Base-by-base conservation (phyloP, 192 early-diverging fungal genomes). In the Backusella tuberculispora region DNA sequence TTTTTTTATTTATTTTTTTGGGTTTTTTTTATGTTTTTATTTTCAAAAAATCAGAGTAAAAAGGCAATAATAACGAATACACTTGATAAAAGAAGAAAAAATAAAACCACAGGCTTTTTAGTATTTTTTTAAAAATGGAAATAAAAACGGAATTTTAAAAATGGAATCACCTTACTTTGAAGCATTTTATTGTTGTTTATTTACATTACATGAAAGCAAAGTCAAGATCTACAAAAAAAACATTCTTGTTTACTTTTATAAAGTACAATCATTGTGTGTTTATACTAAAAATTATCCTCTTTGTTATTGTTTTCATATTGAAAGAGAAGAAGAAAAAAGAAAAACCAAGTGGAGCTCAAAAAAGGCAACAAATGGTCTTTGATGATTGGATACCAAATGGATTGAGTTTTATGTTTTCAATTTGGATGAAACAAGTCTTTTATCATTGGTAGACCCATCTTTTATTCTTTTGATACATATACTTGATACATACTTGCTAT, bases 351-450 rank as follows among this genome's bases (percentile, higher is more conserved):
- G 53, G 53, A 60, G 53, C 53, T 60, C 53, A 29, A 60, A 60
- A 34, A 60, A 60, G 53, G 53, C 19, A 60, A 60, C 53, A 60
- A 60, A 60, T 60, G 53, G 21, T 10, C 53, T 12, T 60, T 8
- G 7, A 12, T 60, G 53, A 60, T 60, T 60, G 53, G 53, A 60
- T 60, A 60, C 53, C 53, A 26, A 26, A 24, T 60, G 9, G 10
- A 60, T 60, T 60, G 53, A 60, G 53, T 60, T 60, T 60, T 60
- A 60, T 60, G 21, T 26, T 60, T 60, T 60, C 53, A 60, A 60
- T 60, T 60, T 60, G 53, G 53, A 60, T 60, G 53, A 60, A 60
- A 60, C 53, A 12, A 21, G 10, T 12, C 21, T 13, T 12, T 26
- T 8, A 1, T 12, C 21, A 60, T 60, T 60, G 53, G 53, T 26